phyloP scores from a whole-genome alignment of 2,329 filamentous ascomycete species.

The Penicillium sp. region DNA sequence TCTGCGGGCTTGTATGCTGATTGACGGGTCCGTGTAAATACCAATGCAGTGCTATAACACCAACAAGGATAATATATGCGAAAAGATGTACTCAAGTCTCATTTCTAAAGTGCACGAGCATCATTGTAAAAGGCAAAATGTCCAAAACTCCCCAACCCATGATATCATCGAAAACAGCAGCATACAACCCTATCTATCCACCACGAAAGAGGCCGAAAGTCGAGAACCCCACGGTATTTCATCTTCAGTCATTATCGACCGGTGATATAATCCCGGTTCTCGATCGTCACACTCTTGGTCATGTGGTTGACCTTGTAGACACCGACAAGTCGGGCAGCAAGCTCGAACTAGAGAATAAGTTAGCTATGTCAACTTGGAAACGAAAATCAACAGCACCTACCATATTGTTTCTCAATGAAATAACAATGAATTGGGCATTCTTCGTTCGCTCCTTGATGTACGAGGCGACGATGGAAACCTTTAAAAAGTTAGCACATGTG shows the following conservation, averaged over 20 bases:
- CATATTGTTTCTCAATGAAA: conserved; percentile 97
- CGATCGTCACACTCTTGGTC: conserved; percentile 84
- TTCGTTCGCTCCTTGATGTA: conserved; percentile 99
- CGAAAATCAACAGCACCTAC: conserved; percentile 21
- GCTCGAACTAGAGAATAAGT: conserved; percentile 58
- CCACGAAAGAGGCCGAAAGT: conserved; percentile 13
- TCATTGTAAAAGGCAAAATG: conserved; percentile 9
- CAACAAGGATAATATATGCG: not conserved
- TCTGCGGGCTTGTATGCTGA: too few species aligned
- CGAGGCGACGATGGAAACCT: conserved; percentile 94
- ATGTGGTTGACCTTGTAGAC: conserved; percentile 99
- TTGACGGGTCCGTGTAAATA: too few species aligned
- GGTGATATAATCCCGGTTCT: conserved; percentile 68
- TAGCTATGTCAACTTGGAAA: conserved; percentile 2
- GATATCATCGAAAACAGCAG: conserved; percentile 21
- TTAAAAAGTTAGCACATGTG: conserved; percentile 6
- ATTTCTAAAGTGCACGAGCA: not conserved
- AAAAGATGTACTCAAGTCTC: not conserved
- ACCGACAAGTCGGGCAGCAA: conserved; percentile 86
- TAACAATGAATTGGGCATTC: conserved; percentile 98
- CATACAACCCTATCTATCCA: conserved; percentile 11
- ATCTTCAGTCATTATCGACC: conserved; percentile 23
- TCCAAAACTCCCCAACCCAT: conserved; percentile 17
- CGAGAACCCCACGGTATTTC: conserved; percentile 10
- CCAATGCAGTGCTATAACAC: not conserved